Evolutionary conservation across 2,329 filamentous ascomycete genomes (phyloP).

Genomic region (Arthrinium phaeospermum): DNA sequence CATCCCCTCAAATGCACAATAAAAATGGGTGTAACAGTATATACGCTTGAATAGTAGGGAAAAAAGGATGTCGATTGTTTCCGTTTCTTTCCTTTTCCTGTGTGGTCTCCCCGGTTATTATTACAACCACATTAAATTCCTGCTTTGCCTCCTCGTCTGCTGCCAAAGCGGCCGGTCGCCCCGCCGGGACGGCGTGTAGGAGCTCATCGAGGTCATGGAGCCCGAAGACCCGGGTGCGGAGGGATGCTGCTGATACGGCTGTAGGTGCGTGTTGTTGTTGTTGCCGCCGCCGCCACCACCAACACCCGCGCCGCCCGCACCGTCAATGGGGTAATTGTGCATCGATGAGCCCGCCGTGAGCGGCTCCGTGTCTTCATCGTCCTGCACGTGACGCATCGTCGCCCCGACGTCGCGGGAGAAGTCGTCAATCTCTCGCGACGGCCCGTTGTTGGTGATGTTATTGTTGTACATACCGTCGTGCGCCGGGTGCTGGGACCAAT

Average conservation of each 20-base stretch:
- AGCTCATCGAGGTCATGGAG: constrained; percentile 8
- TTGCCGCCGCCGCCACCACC: neutral
- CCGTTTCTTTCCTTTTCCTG: neutral
- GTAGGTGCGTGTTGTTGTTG: neutral
- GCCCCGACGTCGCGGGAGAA: constrained; percentile 50
- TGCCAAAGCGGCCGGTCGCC: constrained; percentile 57
- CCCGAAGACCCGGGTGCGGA: neutral
- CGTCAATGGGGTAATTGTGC: neutral
- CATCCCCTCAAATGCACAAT: neutral
- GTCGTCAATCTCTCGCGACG: constrained; percentile 49
- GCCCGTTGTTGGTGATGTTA: constrained; percentile 21
- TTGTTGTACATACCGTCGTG: neutral
- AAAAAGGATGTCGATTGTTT: neutral
- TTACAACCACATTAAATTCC: constrained; percentile 56
- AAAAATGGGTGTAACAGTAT: neutral
- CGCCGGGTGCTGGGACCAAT: neutral
- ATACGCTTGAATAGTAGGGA: neutral
- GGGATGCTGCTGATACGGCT: neutral
- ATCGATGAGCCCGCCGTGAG: constrained; percentile 35
- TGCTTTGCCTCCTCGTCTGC: constrained; percentile 55
- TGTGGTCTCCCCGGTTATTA: constrained; percentile 12
- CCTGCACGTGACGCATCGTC: constrained; percentile 43
- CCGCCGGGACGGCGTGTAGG: constrained; percentile 25
- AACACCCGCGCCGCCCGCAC: neutral
- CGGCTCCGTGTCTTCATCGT: constrained; percentile 42